Percentiles rank a stretch among this genome's conserved stretches.
These are phyloP conservation scores for Cyphellophora attinorum DNA, from an alignment of 2,329 filamentous ascomycete species.

Conservation along the genomic window DNA sequence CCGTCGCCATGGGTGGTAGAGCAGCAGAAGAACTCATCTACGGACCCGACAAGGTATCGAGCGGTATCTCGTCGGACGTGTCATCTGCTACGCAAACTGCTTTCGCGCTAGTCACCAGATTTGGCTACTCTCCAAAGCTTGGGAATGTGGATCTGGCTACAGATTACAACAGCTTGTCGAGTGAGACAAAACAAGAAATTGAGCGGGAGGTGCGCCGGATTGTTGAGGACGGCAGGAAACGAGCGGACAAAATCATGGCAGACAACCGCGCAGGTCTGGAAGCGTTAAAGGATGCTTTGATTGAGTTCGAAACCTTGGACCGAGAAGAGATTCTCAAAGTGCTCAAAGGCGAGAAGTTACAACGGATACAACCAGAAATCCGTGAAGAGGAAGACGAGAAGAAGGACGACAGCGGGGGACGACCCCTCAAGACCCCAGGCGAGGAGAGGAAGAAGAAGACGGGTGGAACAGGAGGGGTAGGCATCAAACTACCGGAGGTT, in stretches of 20 bases:
- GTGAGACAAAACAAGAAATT: conserved; percentile 76
- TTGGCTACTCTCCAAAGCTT: conserved; percentile 79
- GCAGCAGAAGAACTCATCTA: conserved; percentile 85
- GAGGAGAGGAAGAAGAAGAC: conserved; percentile 17
- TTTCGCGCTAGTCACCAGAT: conserved; percentile 77
- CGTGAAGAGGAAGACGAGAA: conserved; percentile 35
- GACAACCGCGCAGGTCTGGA: conserved; percentile 78
- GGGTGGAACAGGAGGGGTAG: conserved; percentile 13
- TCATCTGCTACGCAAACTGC: conserved; percentile 71
- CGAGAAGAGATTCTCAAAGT: conserved; percentile 86
- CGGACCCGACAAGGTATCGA: conserved; percentile 82
- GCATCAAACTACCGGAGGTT: conserved; percentile 20
- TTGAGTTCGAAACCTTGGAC: conserved; percentile 89
- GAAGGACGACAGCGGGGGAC: conserved; percentile 19
- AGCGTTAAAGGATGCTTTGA: conserved; percentile 73
- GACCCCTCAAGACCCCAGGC: conserved; percentile 14
- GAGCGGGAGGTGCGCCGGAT: conserved; percentile 80
- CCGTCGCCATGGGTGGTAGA: conserved; percentile 75
- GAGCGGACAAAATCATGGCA: conserved; percentile 61
- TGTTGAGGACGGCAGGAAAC: conserved; percentile 69
- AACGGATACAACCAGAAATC: conserved; percentile 54
- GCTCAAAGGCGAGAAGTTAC: conserved; percentile 73
- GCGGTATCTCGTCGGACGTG: conserved; percentile 76
- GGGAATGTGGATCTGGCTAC: conserved; percentile 82
- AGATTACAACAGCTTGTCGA: conserved; percentile 72